A percentile compares a stretch with the other conserved stretches of the same genome.
Conservation (phyloP, 176 grass and related monocot species). For the Puccinellia tenuiflora region DNA sequence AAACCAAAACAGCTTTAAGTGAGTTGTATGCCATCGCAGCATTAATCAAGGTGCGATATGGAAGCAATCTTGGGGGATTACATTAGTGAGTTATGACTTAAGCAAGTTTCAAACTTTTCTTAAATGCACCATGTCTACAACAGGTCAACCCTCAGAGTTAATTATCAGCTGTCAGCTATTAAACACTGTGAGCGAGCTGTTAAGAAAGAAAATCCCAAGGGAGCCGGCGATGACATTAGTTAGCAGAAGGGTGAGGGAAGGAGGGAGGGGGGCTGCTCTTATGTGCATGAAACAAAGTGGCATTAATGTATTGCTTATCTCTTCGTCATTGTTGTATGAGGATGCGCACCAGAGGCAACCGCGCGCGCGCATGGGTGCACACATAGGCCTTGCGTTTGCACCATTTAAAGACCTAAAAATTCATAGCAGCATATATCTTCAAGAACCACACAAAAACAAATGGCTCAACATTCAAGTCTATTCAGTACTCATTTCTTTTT, state of each 20-base stretch:
- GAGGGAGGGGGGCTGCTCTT: conserved; percentile 22
- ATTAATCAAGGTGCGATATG: conserved; percentile 47
- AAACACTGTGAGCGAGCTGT: conserved; percentile 44
- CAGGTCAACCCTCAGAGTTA: conserved; percentile 75
- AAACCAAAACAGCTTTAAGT: conserved; percentile 62
- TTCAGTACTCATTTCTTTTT: conserved; percentile 38
- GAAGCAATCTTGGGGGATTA: conserved; percentile 45
- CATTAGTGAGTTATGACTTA: conserved; percentile 38
- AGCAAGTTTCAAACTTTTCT: conserved; percentile 18
- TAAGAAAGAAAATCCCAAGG: conserved; percentile 25
- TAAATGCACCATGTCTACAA: conserved; percentile 34
- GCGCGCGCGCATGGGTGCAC: conserved; percentile 19
- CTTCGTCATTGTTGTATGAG: conserved; percentile 47
- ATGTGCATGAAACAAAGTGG: conserved; percentile 60
- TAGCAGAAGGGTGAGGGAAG: no score
- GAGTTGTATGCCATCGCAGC: conserved; percentile 41
- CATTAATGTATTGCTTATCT: conserved; percentile 63
- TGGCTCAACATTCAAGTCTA: conserved; percentile 51
- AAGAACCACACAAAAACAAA: conserved; percentile 29
- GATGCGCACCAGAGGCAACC: conserved; percentile 33
- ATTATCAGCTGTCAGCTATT: conserved; percentile 59
- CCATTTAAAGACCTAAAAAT: conserved; percentile 51
- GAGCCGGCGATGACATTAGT: conserved; percentile 25
- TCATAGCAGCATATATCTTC: conserved; percentile 32
- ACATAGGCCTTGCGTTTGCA: conserved; percentile 23